phyloP scores from a whole-genome alignment of 2,329 filamentous ascomycete genomes.

The Diaporthe sp. region DNA sequence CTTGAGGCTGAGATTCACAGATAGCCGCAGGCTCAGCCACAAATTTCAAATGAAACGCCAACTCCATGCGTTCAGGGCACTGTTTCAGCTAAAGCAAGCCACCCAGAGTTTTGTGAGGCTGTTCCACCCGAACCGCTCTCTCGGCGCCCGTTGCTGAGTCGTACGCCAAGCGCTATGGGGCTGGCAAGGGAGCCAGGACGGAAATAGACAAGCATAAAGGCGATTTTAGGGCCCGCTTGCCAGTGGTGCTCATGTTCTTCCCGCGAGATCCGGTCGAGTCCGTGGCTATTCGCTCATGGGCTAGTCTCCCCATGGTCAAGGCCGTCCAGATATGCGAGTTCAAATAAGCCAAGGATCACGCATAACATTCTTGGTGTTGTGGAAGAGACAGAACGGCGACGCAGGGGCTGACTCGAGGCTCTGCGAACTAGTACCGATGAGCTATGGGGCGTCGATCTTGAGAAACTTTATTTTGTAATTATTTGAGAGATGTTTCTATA shows the following conservation, averaged over 20 bases:
- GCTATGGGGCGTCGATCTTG: background rate
- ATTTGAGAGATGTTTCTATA: conserved; percentile 7
- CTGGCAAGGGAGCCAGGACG: background rate
- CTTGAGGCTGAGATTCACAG: background rate
- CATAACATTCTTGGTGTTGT: background rate
- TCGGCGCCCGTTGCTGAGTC: conserved; percentile 15
- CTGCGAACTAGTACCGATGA: background rate
- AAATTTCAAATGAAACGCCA: background rate
- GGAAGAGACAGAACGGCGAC: background rate
- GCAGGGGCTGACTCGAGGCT: background rate
- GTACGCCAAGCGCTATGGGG: conserved; percentile 2
- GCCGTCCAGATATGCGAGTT: background rate
- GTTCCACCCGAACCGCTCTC: background rate
- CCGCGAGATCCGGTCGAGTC: background rate
- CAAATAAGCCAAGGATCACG: conserved; percentile 6
- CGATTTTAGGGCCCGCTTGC: background rate
- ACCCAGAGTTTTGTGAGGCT: background rate
- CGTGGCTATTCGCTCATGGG: background rate
- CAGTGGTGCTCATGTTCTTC: background rate
- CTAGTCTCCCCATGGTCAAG: background rate
- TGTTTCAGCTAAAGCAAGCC: background rate
- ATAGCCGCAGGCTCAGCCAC: background rate
- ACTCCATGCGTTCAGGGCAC: background rate
- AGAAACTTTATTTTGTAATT: background rate
- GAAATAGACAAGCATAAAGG: conserved; percentile 8